Evolutionary conservation across 2,329 filamentous ascomycete species (phyloP), one percentile per base, ranked within the genome.

Genomic region (Pseudogymnoascus sp.): DNA sequence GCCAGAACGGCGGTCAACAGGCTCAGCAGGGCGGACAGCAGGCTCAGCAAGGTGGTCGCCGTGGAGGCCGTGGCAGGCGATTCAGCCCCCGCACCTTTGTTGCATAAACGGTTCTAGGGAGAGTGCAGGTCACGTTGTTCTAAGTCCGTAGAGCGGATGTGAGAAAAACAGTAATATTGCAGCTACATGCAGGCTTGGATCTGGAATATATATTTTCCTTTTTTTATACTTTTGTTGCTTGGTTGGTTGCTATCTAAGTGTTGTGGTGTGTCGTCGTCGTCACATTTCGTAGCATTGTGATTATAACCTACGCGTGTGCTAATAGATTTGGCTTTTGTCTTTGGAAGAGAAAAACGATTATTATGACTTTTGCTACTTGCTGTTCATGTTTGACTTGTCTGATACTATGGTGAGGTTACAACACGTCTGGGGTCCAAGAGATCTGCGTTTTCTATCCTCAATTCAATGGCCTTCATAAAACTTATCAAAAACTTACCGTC

Each of bases 151-250:
- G 43, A 50, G 43, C 43, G 43, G 43, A 50, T 50, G 43, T 30
- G 14, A 22, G 5, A 22, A 50, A 50, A 30, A 47, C 41, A 50
- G 43, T 50, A 50, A 50, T 50, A 50, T 30, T 50, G 43, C 43
- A 50, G 25, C 8, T 50, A 8, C 43, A 50, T 30, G 43, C 43
- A 50, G 25, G 25, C 25, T 50, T 50, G 25, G 25, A 50, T 50
- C 43, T 50, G 43, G 43, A 50, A 50, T 50, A 50, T 50, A 50
- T 50, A 30, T 30, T 30, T 50, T 50, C n/a, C 22, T 50, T 50
- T 30, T n/a, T 30, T 50, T 30, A n/a, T 25, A 25, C 22, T 28
- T 30, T n/a, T n/a, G 11, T 14, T 50, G 25, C 22, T 47, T 16
- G 41, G 7, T 28, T 8, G 35, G 37, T 38, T 38, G 5, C 30